Percentiles rank a stretch among this genome's conserved stretches.
Evolutionary conservation across 306 rosid genomes (phyloP).

Genomic region (Elaeagnus macrophylla): DNA sequence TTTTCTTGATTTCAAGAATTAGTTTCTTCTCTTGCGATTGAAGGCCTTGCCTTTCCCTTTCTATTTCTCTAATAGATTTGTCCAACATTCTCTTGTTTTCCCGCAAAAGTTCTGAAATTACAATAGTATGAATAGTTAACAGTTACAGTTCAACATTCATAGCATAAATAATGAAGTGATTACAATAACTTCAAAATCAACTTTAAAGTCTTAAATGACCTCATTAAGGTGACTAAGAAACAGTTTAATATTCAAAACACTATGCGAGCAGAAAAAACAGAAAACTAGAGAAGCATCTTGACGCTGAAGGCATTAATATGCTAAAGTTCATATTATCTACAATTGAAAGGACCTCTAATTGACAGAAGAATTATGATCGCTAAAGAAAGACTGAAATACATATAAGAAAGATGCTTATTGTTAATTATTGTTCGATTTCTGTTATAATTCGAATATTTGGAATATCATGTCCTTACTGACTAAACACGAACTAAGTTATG

Average conservation of each 20-base stretch:
- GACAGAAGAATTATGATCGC: no score
- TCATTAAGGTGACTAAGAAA: not conserved
- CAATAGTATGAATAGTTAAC: constrained; percentile 9
- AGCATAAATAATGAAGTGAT: not conserved
- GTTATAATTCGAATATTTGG: no score
- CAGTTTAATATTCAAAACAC: not conserved
- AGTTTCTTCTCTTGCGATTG: constrained; percentile 92
- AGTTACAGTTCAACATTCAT: not conserved
- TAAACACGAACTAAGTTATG: no score
- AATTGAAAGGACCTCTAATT: no score
- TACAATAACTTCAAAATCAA: not conserved
- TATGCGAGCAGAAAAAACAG: not conserved
- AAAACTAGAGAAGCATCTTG: not conserved
- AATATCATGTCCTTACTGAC: no score
- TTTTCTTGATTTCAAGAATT: constrained; percentile 87
- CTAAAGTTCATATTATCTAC: no score
- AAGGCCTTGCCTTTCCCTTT: constrained; percentile 83
- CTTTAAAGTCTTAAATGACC: no score
- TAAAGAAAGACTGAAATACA: no score
- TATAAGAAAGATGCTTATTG: no score
- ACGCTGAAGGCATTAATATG: no score
- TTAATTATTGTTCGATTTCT: no score
- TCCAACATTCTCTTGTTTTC: constrained; percentile 98
- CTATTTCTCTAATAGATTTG: constrained; percentile 91
- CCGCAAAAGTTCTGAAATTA: constrained; percentile 80